Base-by-base conservation (phyloP, 176 grass and related monocot genomes). In the Tillandsia leiboldiana region DNA sequence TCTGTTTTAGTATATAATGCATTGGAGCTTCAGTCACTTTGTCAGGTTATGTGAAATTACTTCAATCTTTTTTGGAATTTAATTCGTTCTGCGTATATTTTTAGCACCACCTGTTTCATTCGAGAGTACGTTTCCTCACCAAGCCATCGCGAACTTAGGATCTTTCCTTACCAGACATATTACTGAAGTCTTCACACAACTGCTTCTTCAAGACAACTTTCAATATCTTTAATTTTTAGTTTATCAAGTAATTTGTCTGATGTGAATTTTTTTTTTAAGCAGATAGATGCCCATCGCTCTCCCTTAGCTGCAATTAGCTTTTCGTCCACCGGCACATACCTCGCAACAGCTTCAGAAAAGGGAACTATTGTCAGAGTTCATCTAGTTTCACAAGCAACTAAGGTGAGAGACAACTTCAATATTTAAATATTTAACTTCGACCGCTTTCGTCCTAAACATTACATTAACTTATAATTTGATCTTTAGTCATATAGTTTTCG, bases 281-380 rank as follows among this genome's bases (percentile, higher is more conserved):
- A 97, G 94, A 97, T 97, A 77, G 94, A 97, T 75, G 94, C 89
- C 12, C 94, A 97, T 70, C 64, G 70, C 28, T 92, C 94, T 71
- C 83, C 89, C 20, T 77, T 97, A 73, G 89, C 74, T 79, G 87
- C 86, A 79, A 84, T 97, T 72, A 70, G 70, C 51, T 93, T 97
- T 74, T 97, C 86, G 63, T 90, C 80, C 7, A 90, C 76, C 51
- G 94, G 94, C 22, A 78, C 75, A 79, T 97, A 92, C 70, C 82
- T 97, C 33, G 89, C 94, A 81, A 97, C 86, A 8, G 89, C 94
- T 68, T 97, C 94, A 57, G 89, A 92, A 65, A 88, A 90, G 78
- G 94, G 94, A 74, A 97, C 94, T 24, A 93, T 93, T 49, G 59
- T 97, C 69, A 89, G 94, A 75, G 94, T 97, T 49, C 80, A 90